Conservation (phyloP, 768 basidiomycete genomes). For the Auriscalpium microsporum region DNA sequence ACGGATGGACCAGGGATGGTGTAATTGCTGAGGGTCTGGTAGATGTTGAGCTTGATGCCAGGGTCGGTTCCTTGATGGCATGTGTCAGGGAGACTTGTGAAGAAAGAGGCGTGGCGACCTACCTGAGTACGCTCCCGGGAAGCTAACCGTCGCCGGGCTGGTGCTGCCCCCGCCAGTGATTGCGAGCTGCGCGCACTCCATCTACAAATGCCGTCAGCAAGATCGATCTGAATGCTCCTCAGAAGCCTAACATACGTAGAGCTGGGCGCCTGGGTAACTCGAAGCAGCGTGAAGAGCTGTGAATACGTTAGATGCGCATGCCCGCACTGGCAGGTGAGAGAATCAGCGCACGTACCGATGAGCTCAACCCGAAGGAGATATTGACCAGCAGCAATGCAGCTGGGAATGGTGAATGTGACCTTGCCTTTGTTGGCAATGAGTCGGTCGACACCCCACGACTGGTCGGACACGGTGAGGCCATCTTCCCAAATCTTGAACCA, state of each 20-base stretch:
- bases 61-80: constrained; percentile 22
- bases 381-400: constrained; percentile 19
- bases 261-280: constrained; percentile 46
- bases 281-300: constrained; percentile 37
- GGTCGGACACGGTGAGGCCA: constrained; percentile 23
- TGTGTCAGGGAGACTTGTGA: background rate
- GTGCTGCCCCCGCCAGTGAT: constrained; percentile 28
- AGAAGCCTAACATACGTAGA: constrained; percentile 30
- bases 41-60: constrained; percentile 27
- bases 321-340: background rate
- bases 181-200: constrained; percentile 30
- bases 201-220: constrained; percentile 10
- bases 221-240: background rate
- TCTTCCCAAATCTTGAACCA: constrained; percentile 52
- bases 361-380: constrained; percentile 32
- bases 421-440: constrained; percentile 42
- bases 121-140: constrained; percentile 31
- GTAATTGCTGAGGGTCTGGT: constrained; percentile 22
- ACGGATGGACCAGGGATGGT: constrained; percentile 22
- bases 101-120: background rate
- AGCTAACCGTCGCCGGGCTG: constrained; percentile 25
- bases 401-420: constrained; percentile 27
- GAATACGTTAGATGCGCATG: background rate
- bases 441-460: constrained; percentile 39
- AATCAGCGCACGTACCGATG: constrained; percentile 29